Conservation (phyloP, 805 yeast species). For the Metschnikowia rubicola region DNA sequence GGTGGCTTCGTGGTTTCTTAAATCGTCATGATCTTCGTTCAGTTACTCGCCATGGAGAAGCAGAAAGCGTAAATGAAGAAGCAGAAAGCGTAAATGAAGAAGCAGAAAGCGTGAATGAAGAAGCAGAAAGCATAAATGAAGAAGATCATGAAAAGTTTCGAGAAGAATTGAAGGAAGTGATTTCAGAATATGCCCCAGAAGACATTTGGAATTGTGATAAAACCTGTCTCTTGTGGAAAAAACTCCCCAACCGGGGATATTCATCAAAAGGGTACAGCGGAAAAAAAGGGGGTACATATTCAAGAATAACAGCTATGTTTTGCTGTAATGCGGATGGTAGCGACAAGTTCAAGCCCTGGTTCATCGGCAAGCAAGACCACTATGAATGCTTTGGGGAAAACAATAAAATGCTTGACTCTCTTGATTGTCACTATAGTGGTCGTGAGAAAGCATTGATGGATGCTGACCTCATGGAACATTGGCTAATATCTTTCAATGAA, state of each 20-base stretch:
- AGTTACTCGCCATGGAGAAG: too few relatives aligned
- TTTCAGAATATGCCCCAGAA: background rate
- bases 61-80: too few relatives aligned
- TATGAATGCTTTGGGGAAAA: too few relatives aligned
- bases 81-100: too few relatives aligned
- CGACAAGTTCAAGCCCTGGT: background rate
- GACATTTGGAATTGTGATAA: background rate
- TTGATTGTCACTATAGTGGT: background rate
- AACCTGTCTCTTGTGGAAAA: background rate
- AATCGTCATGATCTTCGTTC: too few relatives aligned
- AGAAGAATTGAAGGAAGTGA: background rate
- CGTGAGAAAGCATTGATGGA: background rate
- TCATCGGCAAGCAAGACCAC: too few relatives aligned
- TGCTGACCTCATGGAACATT: background rate
- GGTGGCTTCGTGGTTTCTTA: too few relatives aligned
- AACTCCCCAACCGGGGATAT: background rate
- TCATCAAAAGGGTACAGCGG: background rate
- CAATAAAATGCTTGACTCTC: too few relatives aligned
- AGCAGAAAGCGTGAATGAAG: too few relatives aligned
- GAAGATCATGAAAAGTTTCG: background rate
- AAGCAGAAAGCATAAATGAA: too few relatives aligned
- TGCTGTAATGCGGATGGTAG: background rate
- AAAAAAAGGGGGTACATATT: background rate
- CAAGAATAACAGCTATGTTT: background rate
- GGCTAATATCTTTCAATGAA: background rate